Conservation (phyloP, 2,329 filamentous ascomycete genomes). For the Sporothrix globosa region DNA sequence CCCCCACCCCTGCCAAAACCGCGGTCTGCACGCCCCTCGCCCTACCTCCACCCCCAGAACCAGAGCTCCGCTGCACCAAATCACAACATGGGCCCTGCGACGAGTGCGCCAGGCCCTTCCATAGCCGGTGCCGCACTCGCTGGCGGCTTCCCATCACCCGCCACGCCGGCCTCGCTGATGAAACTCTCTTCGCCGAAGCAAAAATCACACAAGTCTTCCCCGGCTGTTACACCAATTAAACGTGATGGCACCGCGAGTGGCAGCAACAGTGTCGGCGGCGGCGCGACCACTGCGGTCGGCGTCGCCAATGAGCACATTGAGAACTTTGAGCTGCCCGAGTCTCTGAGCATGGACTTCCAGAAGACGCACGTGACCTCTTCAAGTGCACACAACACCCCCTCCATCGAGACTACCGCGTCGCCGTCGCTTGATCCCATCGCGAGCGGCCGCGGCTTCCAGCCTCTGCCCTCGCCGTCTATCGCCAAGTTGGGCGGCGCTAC, state of each 20-base stretch:
- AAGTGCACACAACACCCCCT: constrained; percentile 46
- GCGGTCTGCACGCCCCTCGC: constrained; percentile 66
- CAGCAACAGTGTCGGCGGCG: constrained; percentile 27
- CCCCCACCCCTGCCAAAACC: constrained; percentile 69
- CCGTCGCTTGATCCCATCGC: constrained; percentile 46
- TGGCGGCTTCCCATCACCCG: constrained; percentile 61
- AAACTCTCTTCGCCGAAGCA: constrained; percentile 62
- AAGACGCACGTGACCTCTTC: constrained; percentile 53
- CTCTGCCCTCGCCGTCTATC: constrained; percentile 53
- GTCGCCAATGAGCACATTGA: constrained; percentile 58
- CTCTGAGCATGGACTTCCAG: constrained; percentile 56
- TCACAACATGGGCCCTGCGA: constrained; percentile 27
- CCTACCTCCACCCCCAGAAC: constrained; percentile 64
- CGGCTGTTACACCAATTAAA: constrained; percentile 34
- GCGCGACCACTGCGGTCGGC: neutral
- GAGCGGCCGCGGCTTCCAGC: constrained; percentile 57
- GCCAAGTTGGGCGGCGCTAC: constrained; percentile 44
- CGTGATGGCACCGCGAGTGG: constrained; percentile 45
- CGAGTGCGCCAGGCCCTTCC: neutral
- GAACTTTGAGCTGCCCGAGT: constrained; percentile 71
- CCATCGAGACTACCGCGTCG: constrained; percentile 34
- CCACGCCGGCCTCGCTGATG: constrained; percentile 89
- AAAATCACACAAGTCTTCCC: constrained; percentile 37
- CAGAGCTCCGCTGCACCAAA: constrained; percentile 33
- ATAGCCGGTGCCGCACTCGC: constrained; percentile 31